Percentiles rank a stretch among this genome's conserved stretches.
These are phyloP conservation scores for Monosporozyma siamensis DNA, from an alignment of 805 yeast species.

Conservation along the genomic window DNA sequence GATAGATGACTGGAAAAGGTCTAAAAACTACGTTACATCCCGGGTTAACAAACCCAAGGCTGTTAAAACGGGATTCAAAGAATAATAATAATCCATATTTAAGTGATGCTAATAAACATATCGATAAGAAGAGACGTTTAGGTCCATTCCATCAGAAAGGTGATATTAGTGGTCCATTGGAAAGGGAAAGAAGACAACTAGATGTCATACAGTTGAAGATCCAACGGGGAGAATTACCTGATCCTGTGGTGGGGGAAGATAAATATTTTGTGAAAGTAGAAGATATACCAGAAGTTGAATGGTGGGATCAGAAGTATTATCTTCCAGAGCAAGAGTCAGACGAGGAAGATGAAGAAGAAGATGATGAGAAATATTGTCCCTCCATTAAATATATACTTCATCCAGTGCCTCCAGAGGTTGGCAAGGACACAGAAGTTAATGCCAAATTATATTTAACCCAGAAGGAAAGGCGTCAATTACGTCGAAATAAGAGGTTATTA, in stretches of 20 bases:
- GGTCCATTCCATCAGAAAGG: slow-evolving; percentile 1
- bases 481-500: slow-evolving; percentile 59
- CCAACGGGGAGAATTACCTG: slow-evolving; percentile 40
- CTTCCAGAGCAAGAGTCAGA: slow-evolving; percentile 3
- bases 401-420: slow-evolving; percentile 58
- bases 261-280: slow-evolving; percentile 31
- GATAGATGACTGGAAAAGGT: slow-evolving; percentile 12
- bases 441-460: slow-evolving; percentile 58
- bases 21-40: slow-evolving; percentile 26
- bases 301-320: slow-evolving; percentile 67
- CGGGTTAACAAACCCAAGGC: slow-evolving; percentile 1
- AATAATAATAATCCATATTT: slow-evolving; percentile 25
- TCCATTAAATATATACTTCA: slow-evolving; percentile 72
- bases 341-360: slow-evolving; percentile 18
- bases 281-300: slow-evolving; percentile 59
- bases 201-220: slow-evolving; percentile 14
- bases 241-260: slow-evolving; percentile 47
- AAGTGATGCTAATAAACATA: slow-evolving; percentile 3
- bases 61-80: slow-evolving; percentile 3
- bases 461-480: slow-evolving; percentile 61
- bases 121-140: background rate
- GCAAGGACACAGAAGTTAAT: slow-evolving; percentile 36
- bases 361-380: slow-evolving; percentile 28
- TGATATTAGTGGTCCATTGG: slow-evolving; percentile 28
- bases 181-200: slow-evolving; percentile 5